Conservation (phyloP, 1,284 basidiomycete species). For the Pulchroboletus neoregius region DNA sequence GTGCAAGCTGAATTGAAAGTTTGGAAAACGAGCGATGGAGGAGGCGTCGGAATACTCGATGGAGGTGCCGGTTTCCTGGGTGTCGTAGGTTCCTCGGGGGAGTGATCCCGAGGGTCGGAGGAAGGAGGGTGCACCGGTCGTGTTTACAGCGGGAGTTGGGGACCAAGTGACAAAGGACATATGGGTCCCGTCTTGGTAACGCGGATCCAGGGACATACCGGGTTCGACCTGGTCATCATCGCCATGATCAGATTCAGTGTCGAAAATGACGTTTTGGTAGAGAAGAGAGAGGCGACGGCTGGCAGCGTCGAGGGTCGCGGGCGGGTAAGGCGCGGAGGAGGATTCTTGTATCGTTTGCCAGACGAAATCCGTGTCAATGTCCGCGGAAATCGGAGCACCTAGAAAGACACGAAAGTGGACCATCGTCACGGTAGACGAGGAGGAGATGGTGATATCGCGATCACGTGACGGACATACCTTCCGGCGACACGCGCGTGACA, state of each 20-base stretch:
- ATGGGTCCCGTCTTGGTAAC: conserved; percentile 39
- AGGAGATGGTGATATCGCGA: too few species aligned
- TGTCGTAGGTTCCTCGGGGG: conserved; percentile 39
- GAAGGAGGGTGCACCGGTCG: conserved; percentile 25
- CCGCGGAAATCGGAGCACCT: conserved; percentile 42
- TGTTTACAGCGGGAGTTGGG: conserved; percentile 37
- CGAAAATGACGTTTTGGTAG: conserved; percentile 64
- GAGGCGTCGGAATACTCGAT: conserved; percentile 54
- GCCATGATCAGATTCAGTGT: conserved; percentile 34
- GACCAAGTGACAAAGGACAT: conserved; percentile 53
- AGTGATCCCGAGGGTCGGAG: conserved; percentile 34
- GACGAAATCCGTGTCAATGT: conserved; percentile 33
- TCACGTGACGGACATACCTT: conserved; percentile 24
- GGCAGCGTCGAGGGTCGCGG: conserved; percentile 56
- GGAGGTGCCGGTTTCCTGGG: conserved; percentile 43
- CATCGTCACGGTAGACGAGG: too few species aligned
- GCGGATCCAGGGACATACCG: conserved; percentile 16
- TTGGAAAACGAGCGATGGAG: conserved; percentile 63
- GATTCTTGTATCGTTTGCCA: conserved; percentile 39
- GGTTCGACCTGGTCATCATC: conserved; percentile 6
- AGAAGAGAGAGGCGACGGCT: conserved; percentile 59
- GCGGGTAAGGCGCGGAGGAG: conserved; percentile 32
- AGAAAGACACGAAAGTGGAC: conserved; percentile 41
- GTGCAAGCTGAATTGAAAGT: conserved; percentile 63
- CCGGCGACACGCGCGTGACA: conserved; percentile 25